Evolutionary conservation across 257 asterid species (phyloP).

Genomic region (Verbascum thapsus): DNA sequence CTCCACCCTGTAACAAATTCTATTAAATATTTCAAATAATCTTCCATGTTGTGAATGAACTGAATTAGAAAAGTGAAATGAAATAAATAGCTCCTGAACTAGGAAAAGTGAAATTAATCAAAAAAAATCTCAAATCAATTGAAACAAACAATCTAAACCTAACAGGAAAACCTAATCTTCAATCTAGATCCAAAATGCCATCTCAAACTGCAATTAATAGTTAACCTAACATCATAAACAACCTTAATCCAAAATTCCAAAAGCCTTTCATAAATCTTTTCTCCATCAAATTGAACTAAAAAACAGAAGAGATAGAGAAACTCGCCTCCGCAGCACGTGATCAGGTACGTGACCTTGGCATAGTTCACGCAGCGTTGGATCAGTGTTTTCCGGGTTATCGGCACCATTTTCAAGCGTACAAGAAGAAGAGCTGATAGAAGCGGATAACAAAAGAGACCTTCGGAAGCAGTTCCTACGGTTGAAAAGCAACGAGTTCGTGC

Average conservation of each 20-base stretch:
- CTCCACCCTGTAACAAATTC: conserved; percentile 68
- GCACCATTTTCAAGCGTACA: conserved; percentile 26
- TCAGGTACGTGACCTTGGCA: conserved; percentile 80
- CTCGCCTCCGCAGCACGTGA: conserved; percentile 73
- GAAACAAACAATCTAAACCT: too few species aligned
- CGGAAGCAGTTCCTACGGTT: conserved; percentile 19
- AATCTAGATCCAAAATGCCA: too few species aligned
- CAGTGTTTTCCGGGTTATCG: conserved; percentile 23
- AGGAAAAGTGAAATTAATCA: too few species aligned
- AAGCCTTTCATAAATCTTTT: neutral
- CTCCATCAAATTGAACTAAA: conserved; percentile 1
- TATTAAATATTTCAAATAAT: too few species aligned
- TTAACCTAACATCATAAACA: conserved; percentile 14
- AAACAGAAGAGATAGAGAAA: conserved; percentile 3
- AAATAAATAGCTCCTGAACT: too few species aligned
- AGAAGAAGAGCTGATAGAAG: conserved; percentile 47
- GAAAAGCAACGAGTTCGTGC: conserved; percentile 4
- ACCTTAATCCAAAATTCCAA: conserved; percentile 7
- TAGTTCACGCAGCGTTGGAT: conserved; percentile 53
- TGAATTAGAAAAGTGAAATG: too few species aligned
- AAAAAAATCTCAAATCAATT: too few species aligned
- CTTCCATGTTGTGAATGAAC: too few species aligned
- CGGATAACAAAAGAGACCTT: conserved; percentile 36
- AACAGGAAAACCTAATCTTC: too few species aligned
- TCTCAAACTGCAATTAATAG: conserved; percentile 8